Base-by-base conservation (phyloP, 75 land plant species). In the Pinus taeda region DNA sequence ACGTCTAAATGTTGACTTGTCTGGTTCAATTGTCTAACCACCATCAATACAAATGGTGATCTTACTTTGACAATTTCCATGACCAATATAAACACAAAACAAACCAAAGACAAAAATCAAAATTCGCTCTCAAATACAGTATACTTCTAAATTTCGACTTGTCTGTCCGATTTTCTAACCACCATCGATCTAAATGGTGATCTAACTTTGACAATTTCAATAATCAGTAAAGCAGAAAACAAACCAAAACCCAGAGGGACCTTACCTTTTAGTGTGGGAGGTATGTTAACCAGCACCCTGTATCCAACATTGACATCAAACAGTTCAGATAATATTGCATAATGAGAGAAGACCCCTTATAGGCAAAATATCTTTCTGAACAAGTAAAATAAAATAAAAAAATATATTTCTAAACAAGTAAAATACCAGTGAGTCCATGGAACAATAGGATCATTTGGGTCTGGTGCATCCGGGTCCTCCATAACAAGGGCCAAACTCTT, bases 381-480 rank as follows among this genome's bases (percentile, higher is more conserved):
- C 55, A 49, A 49, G 45, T 12, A 71, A 30, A 24, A 0, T 76
- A 86, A 49, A 49, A 49, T 8, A 49, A 49, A 49, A 49, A 26
- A 26, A 26, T 26, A 26, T 30, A 1, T 18, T 75, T 62, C 39
- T 55, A 61, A 57, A 49, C 55, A 49, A 49, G 45, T 12, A 71
- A 30, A 24, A 0, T 76, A 86, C 98, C 98, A 95, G 76, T 76
- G 80, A 39, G 82, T 83, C 84, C 86, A 90, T 57, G 98, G 93
- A 60, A 85, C 90, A 60, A 87, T 79, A 26, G 91, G 93, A 11
- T 79, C 85, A 12, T 61, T 74, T 11, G 90, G 89, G 49, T 90
- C 92, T 4, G 95, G 92, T 5, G 87, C 85, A 70, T 93, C 93
- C 30, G 90, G 76, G 76, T 93, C 96, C 60, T 93, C 78, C 74